Base-by-base conservation (phyloP, 805 yeast genomes). In the Kodamaea neixiangensis region DNA sequence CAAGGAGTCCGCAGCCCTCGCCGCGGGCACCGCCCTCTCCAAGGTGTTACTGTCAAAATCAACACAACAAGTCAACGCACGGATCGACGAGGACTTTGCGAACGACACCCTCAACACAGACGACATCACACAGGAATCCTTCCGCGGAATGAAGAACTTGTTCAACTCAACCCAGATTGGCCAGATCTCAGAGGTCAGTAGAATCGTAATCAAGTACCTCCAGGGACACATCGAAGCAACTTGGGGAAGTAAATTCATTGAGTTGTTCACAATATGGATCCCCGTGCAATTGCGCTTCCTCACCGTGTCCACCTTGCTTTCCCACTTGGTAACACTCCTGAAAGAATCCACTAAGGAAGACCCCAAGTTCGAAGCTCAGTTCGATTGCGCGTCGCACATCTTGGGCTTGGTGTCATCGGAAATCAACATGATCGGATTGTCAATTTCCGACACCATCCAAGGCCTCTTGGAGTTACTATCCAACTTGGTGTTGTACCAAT, bases 341-440 rank as follows among this genome's bases (percentile, higher is more conserved):
- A 55, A 59, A 3, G 54, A 57, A 14, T 21, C 58, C 15, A 18
- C 53, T n/a, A 54, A 56, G 11, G 46, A 53, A 7, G 50, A 58
- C 17, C 22, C 38, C 9, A 39, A 46, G 20, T 61, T 51, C 54
- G 48, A 50, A 22, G 50, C 58, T 10, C 79, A 78, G 60, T 58
- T 64, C n/a, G 70, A 72, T 29, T 68, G 75, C 37, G 72, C 85
- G 22, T 66, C 67, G 44, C 64, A 79, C 49, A 72, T 83, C 6
- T 68, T 83, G 7, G 84, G 85, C 10, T 68, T 90, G 25, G 72
- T 92, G n/a, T 77, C 86, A 1, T 85, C 94, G 0, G 84, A 85
- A 37, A 89, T 89, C 39, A 89, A 87, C 64, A 82, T 93, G 77
- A 86, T 91, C 54, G 97, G 97, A 0, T 72, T 94, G 42, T 87